phyloP scores from a whole-genome alignment of 129 eudicot genomes.

The Dittrichia graveolens region DNA sequence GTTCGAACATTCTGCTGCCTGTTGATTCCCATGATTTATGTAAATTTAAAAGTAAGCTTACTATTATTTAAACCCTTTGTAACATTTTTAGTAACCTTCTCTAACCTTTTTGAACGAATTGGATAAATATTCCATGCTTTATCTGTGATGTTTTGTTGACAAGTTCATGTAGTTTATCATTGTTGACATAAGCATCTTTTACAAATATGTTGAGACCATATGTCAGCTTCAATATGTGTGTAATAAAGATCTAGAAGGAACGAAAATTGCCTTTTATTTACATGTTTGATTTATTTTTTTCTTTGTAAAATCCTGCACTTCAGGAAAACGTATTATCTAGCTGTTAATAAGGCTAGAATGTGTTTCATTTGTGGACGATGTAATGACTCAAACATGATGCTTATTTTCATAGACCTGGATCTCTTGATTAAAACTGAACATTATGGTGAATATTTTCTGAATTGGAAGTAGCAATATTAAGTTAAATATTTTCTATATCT shows the following conservation, averaged over 20 bases:
- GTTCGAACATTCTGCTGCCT: not conserved
- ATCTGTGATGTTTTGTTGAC: not conserved
- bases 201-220: constrained; percentile 8
- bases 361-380: too few relatives aligned
- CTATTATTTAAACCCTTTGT: too few relatives aligned
- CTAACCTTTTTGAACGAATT: too few relatives aligned
- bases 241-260: constrained; percentile 10
- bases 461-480: not conserved
- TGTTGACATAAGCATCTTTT: constrained; percentile 11
- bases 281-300: not conserved
- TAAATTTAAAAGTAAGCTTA: too few relatives aligned
- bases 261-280: not conserved
- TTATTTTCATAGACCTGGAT: constrained; percentile 13
- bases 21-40: not conserved
- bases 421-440: constrained; percentile 9
- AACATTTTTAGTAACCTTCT: too few relatives aligned
- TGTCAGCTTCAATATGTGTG: constrained; percentile 12
- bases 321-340: not conserved
- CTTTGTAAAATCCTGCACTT: not conserved
- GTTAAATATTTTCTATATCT: constrained; percentile 21
- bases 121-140: not conserved
- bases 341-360: not conserved
- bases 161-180: constrained; percentile 21
- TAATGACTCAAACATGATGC: constrained; percentile 14
- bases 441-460: constrained; percentile 8